phyloP scores from a whole-genome alignment of 306 rosid genomes.

The Malus fusca region DNA sequence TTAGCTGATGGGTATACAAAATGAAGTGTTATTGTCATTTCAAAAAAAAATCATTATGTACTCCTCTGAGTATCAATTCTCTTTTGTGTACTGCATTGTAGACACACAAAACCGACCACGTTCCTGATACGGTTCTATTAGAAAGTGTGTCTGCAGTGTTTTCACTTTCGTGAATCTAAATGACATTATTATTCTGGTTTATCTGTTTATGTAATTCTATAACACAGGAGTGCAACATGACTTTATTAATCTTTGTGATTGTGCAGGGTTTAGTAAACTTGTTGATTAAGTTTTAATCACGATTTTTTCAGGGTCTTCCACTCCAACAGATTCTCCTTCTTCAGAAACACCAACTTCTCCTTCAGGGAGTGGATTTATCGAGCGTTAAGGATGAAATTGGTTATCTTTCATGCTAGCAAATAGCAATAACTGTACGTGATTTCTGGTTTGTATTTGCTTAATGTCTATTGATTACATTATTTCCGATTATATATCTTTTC shows the following conservation, averaged over 20 bases:
- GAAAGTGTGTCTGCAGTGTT: no score
- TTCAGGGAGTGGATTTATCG: slow-evolving; percentile 24
- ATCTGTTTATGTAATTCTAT: not conserved
- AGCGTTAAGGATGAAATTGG: no score
- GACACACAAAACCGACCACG: not conserved
- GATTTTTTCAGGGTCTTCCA: slow-evolving; percentile 13
- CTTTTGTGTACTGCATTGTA: not conserved
- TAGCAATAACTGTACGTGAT: no score
- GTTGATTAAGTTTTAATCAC: not conserved
- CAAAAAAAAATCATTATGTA: not conserved
- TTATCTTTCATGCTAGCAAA: no score
- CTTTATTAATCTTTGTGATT: not conserved
- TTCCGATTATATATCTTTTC: no score
- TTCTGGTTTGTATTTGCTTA: no score
- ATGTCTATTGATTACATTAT: no score
- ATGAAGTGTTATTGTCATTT: not conserved
- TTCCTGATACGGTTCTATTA: no score
- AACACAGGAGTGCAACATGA: no score
- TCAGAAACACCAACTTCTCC: slow-evolving; percentile 28
- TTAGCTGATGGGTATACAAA: slow-evolving; percentile 31
- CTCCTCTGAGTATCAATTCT: not conserved
- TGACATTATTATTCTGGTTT: not conserved
- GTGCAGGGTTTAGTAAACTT: not conserved
- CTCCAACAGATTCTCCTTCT: slow-evolving; percentile 16
- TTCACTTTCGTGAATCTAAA: not conserved